phyloP scores from a whole-genome alignment of 1,139 yeast species.

The Casaregolazyma suthepensis region DNA sequence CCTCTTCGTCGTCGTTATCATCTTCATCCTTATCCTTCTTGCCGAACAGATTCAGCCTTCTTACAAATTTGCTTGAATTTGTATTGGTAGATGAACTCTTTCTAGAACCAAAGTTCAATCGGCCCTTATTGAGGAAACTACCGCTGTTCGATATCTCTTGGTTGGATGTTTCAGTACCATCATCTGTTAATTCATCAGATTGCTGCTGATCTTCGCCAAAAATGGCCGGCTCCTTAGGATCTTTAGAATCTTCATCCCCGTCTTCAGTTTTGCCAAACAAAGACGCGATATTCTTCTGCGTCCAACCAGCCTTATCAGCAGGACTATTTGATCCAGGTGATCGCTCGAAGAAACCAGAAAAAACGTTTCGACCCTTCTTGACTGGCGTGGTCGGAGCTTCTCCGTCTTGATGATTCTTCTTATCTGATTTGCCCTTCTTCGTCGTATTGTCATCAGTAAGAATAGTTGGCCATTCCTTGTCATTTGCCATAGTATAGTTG shows the following conservation, averaged over 20 bases:
- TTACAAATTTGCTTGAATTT: constrained; percentile 24
- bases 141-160: not conserved
- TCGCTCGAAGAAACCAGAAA: constrained; percentile 8
- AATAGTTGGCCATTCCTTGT: constrained; percentile 4
- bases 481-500: constrained; percentile 5
- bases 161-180: not conserved
- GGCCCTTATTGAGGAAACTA: constrained; percentile 27
- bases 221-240: constrained; percentile 6
- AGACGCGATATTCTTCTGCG: constrained; percentile 22
- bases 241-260: constrained; percentile 14
- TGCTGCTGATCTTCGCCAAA: not conserved
- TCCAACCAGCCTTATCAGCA: constrained; percentile 4
- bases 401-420: constrained; percentile 1
- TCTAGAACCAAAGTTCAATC: constrained; percentile 22
- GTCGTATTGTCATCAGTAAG: not conserved
- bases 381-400: constrained; percentile 2
- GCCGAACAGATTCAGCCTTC: constrained; percentile 29
- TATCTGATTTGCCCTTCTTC: constrained; percentile 4
- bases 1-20: constrained; percentile 15
- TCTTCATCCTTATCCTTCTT: constrained; percentile 20
- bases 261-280: constrained; percentile 22
- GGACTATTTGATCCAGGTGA: constrained; percentile 3
- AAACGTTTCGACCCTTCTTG: constrained; percentile 6
- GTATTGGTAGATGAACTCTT: constrained; percentile 2
- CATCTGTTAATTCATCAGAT: not conserved